Base-by-base conservation (phyloP, 1,139 yeast species). In the Candida smagusa region DNA sequence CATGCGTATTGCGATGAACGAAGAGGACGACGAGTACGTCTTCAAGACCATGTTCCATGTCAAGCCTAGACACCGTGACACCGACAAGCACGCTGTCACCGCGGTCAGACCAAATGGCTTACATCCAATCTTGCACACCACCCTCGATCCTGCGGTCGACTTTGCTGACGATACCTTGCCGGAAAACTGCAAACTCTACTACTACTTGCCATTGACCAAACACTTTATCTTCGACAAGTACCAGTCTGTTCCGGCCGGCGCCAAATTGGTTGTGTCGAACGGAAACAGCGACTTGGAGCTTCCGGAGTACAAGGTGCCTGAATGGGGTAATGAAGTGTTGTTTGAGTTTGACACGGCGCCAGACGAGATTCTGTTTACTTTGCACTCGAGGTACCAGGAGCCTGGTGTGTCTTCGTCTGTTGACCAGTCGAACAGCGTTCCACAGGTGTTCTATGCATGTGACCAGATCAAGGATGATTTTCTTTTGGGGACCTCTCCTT, bases 311-410 rank as follows among this genome's bases (percentile, higher is more conserved):
- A 54, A 57, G 27, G 51, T 68, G 1, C 36, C 44, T 2, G 59
- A 59, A 41, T 71, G 77, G 77, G 77, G 77, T 0, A 62, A 56
- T 39, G 74, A 69, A 41, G 40, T 68, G 2, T 48, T 71, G 30
- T 48, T 69, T 37, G 65, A 65, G 41, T 46, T 63, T 9, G 49
- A 48, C 24, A 34, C 33, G 4, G 25, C 33, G 3, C 44, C 40
- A 9, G n/a, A 21, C 4, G 40, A 43, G 8, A 47, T 58, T 9
- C 58, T 59, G 22, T 46, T 68, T 8, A 61, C 61, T 7, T 43
- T 68, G 12, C 73, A 68, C 48, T 59, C 72, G n/a, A 45, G 74
- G 35, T 68, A 68, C 46, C 74, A 68, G 48, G 39, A 46, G 12
- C 74, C 74, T 2, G 42, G 46, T 1, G 35, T 12, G 11, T 9